Conservation (phyloP, 805 yeast genomes). For the Wickerhamiella alocasiicola region DNA sequence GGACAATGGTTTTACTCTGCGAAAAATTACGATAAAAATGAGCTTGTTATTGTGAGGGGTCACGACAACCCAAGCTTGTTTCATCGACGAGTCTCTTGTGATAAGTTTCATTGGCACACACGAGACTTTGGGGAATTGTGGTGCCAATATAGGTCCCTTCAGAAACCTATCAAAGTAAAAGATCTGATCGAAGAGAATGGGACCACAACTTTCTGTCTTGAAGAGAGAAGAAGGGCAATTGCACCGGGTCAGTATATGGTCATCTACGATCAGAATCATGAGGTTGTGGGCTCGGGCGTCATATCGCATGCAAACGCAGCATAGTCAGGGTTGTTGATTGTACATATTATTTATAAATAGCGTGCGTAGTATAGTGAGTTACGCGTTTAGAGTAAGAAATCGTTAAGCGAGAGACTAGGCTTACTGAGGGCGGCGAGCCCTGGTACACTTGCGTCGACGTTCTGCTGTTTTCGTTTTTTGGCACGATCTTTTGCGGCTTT, state of each 20-base stretch:
- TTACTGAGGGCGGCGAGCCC: neutral
- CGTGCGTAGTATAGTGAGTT: too few relatives aligned
- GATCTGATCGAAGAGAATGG: slow-evolving; percentile 17
- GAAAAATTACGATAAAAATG: slow-evolving; percentile 51
- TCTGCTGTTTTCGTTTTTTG: slow-evolving; percentile 4
- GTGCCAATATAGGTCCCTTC: slow-evolving; percentile 66
- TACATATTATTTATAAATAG: neutral
- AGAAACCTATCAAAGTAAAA: slow-evolving; percentile 37
- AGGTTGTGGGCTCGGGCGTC: slow-evolving; percentile 46
- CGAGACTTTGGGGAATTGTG: slow-evolving; percentile 26
- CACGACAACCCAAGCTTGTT: slow-evolving; percentile 44
- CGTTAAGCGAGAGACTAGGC: slow-evolving; percentile 8
- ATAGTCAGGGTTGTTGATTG: too few relatives aligned
- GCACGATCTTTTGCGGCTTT: slow-evolving; percentile 8
- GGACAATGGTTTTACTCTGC: slow-evolving; percentile 85
- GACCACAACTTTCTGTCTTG: slow-evolving; percentile 27
- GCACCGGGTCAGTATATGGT: slow-evolving; percentile 86
- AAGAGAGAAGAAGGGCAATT: slow-evolving; percentile 49
- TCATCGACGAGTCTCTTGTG: slow-evolving; percentile 33
- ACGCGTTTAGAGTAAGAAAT: slow-evolving; percentile 10
- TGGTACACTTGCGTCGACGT: neutral
- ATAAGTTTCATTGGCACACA: slow-evolving; percentile 42
- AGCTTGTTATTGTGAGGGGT: slow-evolving; percentile 69
- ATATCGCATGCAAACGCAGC: slow-evolving; percentile 8
- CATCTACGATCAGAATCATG: slow-evolving; percentile 45